These are phyloP conservation scores for Cercophora samala DNA, from an alignment of 495 filamentous ascomycete genomes.

Conservation along the genomic window DNA sequence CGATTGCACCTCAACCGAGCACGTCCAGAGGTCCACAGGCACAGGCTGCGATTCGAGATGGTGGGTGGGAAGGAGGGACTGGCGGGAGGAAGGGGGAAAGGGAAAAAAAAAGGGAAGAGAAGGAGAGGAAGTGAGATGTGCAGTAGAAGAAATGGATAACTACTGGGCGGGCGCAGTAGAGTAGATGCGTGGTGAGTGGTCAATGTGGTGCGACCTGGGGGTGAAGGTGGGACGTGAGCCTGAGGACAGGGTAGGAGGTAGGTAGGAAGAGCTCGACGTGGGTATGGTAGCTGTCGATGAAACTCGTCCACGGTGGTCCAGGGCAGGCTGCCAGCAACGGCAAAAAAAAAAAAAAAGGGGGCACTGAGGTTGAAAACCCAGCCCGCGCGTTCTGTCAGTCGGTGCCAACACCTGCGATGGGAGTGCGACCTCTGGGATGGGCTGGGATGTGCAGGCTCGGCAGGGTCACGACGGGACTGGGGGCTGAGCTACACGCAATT, in stretches of 20 bases:
- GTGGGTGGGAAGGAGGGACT: slow-evolving; percentile 26
- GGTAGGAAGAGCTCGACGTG: background rate
- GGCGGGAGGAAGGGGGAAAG: slow-evolving; percentile 22
- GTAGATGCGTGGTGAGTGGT: slow-evolving; percentile 7
- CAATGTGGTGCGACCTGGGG: slow-evolving; percentile 16
- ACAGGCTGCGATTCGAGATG: slow-evolving; percentile 18
- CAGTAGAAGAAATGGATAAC: slow-evolving; percentile 6
- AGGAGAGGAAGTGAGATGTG: slow-evolving; percentile 21
- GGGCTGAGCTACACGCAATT: slow-evolving; percentile 13
- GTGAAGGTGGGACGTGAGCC: slow-evolving; percentile 17
- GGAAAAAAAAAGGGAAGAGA: slow-evolving; percentile 17
- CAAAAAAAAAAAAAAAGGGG: slow-evolving; percentile 28
- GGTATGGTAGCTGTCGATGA: slow-evolving; percentile 23
- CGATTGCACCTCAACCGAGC: slow-evolving; percentile 24
- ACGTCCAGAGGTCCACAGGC: slow-evolving; percentile 31
- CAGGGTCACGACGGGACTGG: slow-evolving; percentile 17
- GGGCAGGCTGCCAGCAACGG: slow-evolving; percentile 1
- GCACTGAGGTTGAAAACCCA: slow-evolving; percentile 7
- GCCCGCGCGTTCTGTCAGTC: slow-evolving; percentile 17
- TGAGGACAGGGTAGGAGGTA: background rate
- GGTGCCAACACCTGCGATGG: slow-evolving; percentile 18
- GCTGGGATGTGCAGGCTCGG: slow-evolving; percentile 15
- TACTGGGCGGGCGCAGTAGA: slow-evolving; percentile 5
- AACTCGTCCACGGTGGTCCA: slow-evolving; percentile 15
- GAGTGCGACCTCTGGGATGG: slow-evolving; percentile 5